Percentiles rank a stretch among this genome's conserved stretches.
phyloP scores from a whole-genome alignment of 129 eudicot genomes.

The Oenanthe sinensis region DNA sequence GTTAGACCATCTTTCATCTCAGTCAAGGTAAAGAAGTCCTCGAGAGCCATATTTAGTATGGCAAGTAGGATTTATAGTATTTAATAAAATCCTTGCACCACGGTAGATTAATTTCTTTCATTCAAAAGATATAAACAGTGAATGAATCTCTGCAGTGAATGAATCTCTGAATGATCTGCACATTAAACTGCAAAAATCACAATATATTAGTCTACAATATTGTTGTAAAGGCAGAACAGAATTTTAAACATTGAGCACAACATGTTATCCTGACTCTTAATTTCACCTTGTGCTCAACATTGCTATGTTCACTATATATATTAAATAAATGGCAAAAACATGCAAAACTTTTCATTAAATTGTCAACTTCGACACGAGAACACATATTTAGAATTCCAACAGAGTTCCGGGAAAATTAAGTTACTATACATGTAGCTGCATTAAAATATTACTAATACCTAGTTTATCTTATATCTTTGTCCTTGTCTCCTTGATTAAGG shows the following conservation, averaged over 20 bases:
- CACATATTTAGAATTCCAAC: not conserved
- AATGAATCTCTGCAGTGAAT: not conserved
- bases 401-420: not conserved
- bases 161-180: not conserved
- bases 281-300: not conserved
- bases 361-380: not conserved
- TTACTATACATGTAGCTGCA: not conserved
- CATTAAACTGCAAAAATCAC: conserved; percentile 22
- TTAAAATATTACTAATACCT: not conserved
- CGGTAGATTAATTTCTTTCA: conserved; percentile 14
- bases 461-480: not conserved
- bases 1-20: conserved; percentile 80
- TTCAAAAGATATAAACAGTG: conserved; percentile 10
- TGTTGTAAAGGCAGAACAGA: not conserved
- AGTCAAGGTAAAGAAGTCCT: conserved; percentile 56
- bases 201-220: not conserved
- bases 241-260: not conserved
- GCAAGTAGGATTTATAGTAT: conserved; percentile 21
- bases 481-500: not conserved
- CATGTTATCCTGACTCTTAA: not conserved
- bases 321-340: not conserved
- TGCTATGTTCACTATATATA: not conserved
- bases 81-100: conserved; percentile 13
- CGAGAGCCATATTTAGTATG: conserved; percentile 46
- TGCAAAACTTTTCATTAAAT: not conserved